Evolutionary conservation across 345 rosid genomes (phyloP).

Genomic region (Iberis pinnata): DNA sequence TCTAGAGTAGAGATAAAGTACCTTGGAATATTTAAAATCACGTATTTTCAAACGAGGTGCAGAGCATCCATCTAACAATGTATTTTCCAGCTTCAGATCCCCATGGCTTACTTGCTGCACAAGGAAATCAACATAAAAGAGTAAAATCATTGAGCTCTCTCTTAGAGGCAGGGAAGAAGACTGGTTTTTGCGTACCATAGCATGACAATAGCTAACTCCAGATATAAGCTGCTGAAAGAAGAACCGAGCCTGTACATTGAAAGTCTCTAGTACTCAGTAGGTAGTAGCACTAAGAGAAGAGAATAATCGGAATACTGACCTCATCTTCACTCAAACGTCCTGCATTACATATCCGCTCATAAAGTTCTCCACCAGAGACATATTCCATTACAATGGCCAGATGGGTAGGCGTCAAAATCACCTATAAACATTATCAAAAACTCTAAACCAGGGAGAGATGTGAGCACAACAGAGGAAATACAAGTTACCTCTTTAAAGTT

Average conservation of each 20-base stretch:
- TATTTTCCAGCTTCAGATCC: constrained; percentile 83
- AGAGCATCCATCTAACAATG: constrained; percentile 86
- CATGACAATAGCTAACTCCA: constrained; percentile 36
- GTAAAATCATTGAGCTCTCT: background rate
- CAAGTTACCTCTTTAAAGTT: constrained; percentile 75
- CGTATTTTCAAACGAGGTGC: constrained; percentile 92
- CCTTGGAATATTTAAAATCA: constrained; percentile 99
- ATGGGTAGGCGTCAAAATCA: constrained; percentile 88
- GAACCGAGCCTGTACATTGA: constrained; percentile 30
- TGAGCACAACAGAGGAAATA: background rate
- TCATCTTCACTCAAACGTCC: constrained; percentile 92
- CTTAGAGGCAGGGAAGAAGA: too few relatives aligned
- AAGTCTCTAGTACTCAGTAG: background rate
- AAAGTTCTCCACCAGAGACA: constrained; percentile 94
- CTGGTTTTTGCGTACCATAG: constrained; percentile 25
- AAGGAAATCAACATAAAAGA: constrained; percentile 13
- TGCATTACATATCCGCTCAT: constrained; percentile 73
- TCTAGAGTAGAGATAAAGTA: too few relatives aligned
- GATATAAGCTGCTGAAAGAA: constrained; percentile 38
- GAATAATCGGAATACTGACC: constrained; percentile 32
- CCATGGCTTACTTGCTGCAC: constrained; percentile 95
- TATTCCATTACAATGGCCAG: constrained; percentile 94
- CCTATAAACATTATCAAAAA: constrained; percentile 34
- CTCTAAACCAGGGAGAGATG: too few relatives aligned
- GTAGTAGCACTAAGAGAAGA: background rate